Base-by-base conservation (phyloP, 2,329 filamentous ascomycete species). In the Lithohypha guttulata region DNA sequence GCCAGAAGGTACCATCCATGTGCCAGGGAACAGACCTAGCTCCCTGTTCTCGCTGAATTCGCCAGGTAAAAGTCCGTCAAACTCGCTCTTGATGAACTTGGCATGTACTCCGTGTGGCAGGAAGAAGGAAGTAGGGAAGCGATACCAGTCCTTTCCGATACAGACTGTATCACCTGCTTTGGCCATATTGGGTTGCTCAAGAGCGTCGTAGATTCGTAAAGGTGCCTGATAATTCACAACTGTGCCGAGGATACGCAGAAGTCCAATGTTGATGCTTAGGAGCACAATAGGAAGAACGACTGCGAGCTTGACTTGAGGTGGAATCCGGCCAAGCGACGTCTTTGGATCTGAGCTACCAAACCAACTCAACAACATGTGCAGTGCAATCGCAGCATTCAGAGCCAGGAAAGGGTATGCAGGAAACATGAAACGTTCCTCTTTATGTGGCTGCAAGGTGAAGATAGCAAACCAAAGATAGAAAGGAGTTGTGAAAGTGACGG, bases 391-490 rank as follows among this genome's bases (percentile, higher is more conserved):
- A 2, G 87, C 87, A 53, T 94, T 95, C 23, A 98, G 69, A 0
- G 83, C 81, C 25, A 98, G 69, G 47, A 89, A 85, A 1, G 91
- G 91, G 54, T 98, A 98, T 2, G 77, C 83, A 0, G 91, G 91
- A 54, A 94, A 98, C 87, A 98, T 96, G 66, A 98, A 98, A 5
- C 91, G 73, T 62, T 98, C 91, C 59, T 98, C 91, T 55, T 98
- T 98, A 64, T 98, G 91, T 11, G 91, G 84, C 57, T 98, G 91
- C 6, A 81, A 58, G 0, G 84, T 89, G 63, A 98, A 96, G 46
- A 96, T 91, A 3, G 64, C 74, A 19, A 98, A 71, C 91, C 91
- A 98, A 55, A 95, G 71, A 58, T 96, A 98, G 60, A 96, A 93
- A 0, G 91, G 91, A 1, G 75, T 64, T 39, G 89, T 68, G 49